phyloP scores from a whole-genome alignment of 1,284 basidiomycete species.

The Tetrapyrgos nigripes region DNA sequence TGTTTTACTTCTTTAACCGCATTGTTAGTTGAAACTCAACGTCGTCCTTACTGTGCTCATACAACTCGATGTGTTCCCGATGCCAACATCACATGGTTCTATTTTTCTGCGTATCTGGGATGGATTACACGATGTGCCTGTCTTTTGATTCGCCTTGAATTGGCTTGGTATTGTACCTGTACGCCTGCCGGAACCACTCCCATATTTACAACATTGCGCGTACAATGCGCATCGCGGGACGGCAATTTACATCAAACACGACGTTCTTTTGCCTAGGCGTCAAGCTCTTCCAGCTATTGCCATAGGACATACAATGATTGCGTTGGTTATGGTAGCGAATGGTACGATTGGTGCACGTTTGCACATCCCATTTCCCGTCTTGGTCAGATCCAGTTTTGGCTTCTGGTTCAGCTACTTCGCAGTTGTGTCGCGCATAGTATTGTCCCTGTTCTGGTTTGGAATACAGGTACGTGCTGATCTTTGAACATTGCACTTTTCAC shows the following conservation, averaged over 20 bases:
- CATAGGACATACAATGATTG: slow-evolving; percentile 51
- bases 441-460: slow-evolving; percentile 83
- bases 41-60: too few relatives aligned
- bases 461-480: slow-evolving; percentile 45
- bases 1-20: neutral
- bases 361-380: slow-evolving; percentile 46
- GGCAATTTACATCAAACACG: too few relatives aligned
- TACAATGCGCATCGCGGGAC: too few relatives aligned
- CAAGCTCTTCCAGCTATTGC: slow-evolving; percentile 57
- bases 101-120: neutral
- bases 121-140: slow-evolving; percentile 1
- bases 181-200: too few relatives aligned
- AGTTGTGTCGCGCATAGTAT: neutral
- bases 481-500: neutral
- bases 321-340: slow-evolving; percentile 52
- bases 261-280: slow-evolving; percentile 34
- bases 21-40: too few relatives aligned
- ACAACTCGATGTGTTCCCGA: too few relatives aligned
- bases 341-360: slow-evolving; percentile 63
- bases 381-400: neutral
- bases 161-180: neutral
- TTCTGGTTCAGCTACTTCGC: slow-evolving; percentile 4
- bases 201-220: too few relatives aligned
- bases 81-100: neutral
- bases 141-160: neutral